phyloP scores from a whole-genome alignment of 129 eudicot genomes.

The Gnaphalium uliginosum region DNA sequence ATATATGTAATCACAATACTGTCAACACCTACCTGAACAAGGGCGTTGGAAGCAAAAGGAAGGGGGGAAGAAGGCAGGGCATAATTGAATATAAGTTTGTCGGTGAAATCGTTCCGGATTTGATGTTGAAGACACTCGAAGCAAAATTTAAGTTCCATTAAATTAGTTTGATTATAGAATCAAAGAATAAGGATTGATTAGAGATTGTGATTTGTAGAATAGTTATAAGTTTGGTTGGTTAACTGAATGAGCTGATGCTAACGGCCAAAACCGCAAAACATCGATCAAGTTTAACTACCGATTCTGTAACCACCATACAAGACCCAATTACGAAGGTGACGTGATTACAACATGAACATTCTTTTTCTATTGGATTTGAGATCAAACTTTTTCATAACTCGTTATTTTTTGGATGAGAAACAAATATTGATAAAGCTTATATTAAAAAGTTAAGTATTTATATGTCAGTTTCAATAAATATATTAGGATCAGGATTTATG shows the following conservation, averaged over 20 bases:
- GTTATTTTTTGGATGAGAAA: no score
- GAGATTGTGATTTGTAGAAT: no score
- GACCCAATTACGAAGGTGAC: background rate
- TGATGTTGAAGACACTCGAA: conserved; percentile 73
- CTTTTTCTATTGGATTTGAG: no score
- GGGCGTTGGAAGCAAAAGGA: conserved; percentile 76
- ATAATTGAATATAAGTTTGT: conserved; percentile 47
- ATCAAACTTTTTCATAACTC: no score
- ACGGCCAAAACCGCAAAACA: background rate
- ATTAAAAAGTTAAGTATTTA: no score
- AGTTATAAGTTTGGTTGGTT: background rate
- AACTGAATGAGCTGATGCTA: background rate
- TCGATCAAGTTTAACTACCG: background rate
- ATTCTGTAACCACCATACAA: background rate
- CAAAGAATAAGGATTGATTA: background rate
- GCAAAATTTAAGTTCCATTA: conserved; percentile 49
- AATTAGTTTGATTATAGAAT: background rate
- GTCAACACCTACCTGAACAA: conserved; percentile 61
- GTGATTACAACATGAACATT: background rate
- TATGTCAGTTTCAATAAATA: no score
- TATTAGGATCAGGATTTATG: no score
- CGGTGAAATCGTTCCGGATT: conserved; percentile 63
- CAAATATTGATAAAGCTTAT: no score
- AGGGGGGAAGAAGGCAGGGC: conserved; percentile 65
- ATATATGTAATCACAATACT: conserved; percentile 7